Conservation (phyloP, 371 early-diverging fungal species). For the Catenaria anguillulae region DNA sequence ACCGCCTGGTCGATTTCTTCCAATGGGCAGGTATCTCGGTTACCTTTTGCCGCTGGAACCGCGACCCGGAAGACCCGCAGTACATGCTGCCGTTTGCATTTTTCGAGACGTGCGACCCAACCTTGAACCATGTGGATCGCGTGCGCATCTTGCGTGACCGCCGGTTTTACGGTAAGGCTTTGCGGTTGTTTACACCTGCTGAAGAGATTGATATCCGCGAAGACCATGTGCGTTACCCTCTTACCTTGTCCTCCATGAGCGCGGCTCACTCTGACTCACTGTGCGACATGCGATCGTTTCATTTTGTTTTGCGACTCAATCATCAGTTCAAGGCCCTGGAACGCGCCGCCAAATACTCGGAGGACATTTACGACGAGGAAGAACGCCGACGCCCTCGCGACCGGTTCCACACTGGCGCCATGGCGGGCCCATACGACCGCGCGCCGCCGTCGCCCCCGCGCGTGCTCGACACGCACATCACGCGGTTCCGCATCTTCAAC, state of each 20-base stretch:
- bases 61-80: background rate
- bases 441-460: background rate
- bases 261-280: too few relatives aligned
- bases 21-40: background rate
- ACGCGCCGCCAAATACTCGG: too few relatives aligned
- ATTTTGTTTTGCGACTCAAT: too few relatives aligned
- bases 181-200: background rate
- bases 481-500: background rate
- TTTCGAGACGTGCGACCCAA: background rate
- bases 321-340: too few relatives aligned
- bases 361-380: too few relatives aligned
- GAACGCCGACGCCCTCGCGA: too few relatives aligned
- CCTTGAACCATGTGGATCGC: background rate
- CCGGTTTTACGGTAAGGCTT: background rate
- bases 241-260: too few relatives aligned
- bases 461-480: background rate
- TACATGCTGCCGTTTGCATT: background rate
- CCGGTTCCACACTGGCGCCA: too few relatives aligned
- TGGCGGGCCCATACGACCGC: too few relatives aligned
- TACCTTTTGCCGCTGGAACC: background rate
- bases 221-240: too few relatives aligned
- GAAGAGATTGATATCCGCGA: background rate
- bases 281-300: too few relatives aligned
- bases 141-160: background rate
- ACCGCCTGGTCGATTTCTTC: background rate